These are phyloP conservation scores for Sesbania bispinosa DNA, from an alignment of 306 rosid species.

Conservation along the genomic window DNA sequence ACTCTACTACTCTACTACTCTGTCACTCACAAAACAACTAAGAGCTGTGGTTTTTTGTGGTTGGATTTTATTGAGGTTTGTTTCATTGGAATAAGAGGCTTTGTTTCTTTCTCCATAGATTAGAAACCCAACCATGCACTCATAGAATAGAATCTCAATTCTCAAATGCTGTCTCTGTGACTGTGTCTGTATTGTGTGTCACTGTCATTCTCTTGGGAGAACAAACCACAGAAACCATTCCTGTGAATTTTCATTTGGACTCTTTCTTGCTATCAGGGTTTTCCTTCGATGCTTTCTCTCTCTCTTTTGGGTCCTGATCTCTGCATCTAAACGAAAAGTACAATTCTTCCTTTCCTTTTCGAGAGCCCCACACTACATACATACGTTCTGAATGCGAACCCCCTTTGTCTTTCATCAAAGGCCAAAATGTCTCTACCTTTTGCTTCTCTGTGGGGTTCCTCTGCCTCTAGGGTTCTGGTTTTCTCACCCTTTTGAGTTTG, in stretches of 20 bases:
- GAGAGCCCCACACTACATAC: constrained; percentile 34
- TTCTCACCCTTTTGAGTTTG: constrained; percentile 10
- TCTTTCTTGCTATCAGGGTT: constrained; percentile 28
- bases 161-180: not conserved
- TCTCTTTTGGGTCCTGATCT: not conserved
- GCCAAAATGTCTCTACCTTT: constrained; percentile 34
- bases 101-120: constrained; percentile 11
- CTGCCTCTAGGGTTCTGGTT: constrained; percentile 37
- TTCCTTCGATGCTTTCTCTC: constrained; percentile 35
- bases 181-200: constrained; percentile 16
- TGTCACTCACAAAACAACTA: not conserved
- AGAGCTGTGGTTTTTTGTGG: too few relatives aligned
- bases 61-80: not conserved
- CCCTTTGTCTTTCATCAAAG: not conserved
- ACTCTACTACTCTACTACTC: too few relatives aligned
- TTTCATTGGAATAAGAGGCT: constrained; percentile 58
- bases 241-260: constrained; percentile 39
- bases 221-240: constrained; percentile 23
- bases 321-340: constrained; percentile 25
- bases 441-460: constrained; percentile 22
- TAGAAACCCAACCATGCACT: constrained; percentile 54
- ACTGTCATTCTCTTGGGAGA: constrained; percentile 32
- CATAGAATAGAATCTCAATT: constrained; percentile 47
- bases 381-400: constrained; percentile 27
- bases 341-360: constrained; percentile 37